Conservation (phyloP, 73 alveolate species). For the Paramecium primaurelia region DNA sequence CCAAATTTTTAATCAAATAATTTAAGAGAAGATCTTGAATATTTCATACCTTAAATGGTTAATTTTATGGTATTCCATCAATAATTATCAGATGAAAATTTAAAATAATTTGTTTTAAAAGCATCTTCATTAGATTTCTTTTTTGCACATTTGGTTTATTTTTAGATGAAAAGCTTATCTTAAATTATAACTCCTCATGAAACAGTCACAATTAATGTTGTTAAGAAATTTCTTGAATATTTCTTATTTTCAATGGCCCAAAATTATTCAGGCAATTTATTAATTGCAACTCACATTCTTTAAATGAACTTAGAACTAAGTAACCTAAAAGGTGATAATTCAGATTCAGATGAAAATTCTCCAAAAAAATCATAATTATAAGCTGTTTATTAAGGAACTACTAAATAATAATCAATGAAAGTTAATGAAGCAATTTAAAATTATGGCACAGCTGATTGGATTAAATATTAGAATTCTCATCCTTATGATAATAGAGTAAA, state of each 20-base stretch:
- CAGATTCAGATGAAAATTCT: background rate
- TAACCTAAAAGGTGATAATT: background rate
- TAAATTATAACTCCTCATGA: background rate
- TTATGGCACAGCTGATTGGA: background rate
- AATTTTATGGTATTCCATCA: conserved; percentile 58
- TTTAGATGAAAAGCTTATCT: conserved; percentile 30
- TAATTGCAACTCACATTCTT: background rate
- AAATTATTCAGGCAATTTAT: background rate
- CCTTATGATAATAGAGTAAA: background rate
- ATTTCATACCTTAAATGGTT: conserved; percentile 79
- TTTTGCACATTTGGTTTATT: conserved; percentile 55
- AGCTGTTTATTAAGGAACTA: background rate
- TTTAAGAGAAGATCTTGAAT: conserved; percentile 82
- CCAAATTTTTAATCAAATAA: conserved; percentile 80
- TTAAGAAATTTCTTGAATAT: background rate
- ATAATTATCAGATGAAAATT: conserved; percentile 26
- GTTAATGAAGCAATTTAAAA: background rate
- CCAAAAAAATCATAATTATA: background rate
- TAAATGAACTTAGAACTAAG: background rate
- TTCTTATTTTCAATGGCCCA: background rate
- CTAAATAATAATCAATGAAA: background rate
- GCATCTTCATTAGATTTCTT: conserved; percentile 54
- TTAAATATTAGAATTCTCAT: background rate
- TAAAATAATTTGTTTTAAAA: conserved; percentile 30
- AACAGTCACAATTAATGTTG: background rate